Evolutionary conservation across 495 filamentous ascomycete species (phyloP).

Genomic region (Penicillium antarcticum): DNA sequence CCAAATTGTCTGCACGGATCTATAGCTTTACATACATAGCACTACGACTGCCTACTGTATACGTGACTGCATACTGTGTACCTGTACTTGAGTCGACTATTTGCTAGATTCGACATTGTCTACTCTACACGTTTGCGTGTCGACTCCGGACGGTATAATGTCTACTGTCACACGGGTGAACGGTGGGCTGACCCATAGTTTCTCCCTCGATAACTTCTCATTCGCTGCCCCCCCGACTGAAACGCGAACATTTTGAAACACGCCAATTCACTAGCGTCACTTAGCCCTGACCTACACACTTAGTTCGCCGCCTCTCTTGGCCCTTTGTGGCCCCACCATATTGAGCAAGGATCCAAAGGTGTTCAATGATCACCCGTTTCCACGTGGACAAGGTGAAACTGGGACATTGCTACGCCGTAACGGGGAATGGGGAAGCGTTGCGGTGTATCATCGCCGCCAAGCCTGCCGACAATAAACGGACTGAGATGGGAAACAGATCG

Average conservation of each 20-base stretch:
- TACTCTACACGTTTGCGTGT: too few relatives aligned
- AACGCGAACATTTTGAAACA: constrained; percentile 27
- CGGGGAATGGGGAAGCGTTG: background rate
- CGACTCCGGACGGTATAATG: too few relatives aligned
- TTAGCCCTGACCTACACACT: background rate
- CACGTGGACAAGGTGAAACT: constrained; percentile 22
- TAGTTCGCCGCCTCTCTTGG: background rate
- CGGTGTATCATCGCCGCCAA: too few relatives aligned
- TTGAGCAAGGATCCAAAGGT: background rate
- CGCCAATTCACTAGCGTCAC: constrained; percentile 9
- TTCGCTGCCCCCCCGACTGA: constrained; percentile 1
- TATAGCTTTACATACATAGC: too few relatives aligned
- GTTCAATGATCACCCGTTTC: constrained; percentile 11
- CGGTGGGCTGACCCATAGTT: constrained; percentile 23
- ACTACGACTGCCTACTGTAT: background rate
- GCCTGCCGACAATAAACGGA: too few relatives aligned
- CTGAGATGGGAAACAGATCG: too few relatives aligned
- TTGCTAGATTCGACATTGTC: too few relatives aligned
- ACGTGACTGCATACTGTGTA: background rate
- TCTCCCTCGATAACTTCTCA: background rate
- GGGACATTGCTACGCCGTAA: background rate
- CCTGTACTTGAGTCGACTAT: too few relatives aligned
- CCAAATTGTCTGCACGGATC: constrained; percentile 23
- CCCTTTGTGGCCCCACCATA: background rate
- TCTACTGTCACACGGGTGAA: constrained; percentile 18